These are phyloP conservation scores for Vaucheria bursata DNA, from an alignment of 352 stramenopile species.

Conservation along the genomic window DNA sequence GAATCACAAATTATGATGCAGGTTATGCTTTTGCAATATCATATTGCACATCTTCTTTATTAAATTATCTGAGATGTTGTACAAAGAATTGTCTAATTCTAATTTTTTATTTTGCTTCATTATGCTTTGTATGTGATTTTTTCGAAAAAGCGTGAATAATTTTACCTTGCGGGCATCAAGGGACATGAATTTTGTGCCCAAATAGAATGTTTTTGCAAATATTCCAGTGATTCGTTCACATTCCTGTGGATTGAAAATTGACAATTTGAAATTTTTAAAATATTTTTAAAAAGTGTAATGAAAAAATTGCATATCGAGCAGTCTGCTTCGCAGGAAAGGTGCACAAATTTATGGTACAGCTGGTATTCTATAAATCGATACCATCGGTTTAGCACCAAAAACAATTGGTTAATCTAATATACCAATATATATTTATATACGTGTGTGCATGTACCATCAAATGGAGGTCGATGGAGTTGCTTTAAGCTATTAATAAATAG, in stretches of 20 bases:
- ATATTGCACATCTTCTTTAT: too few relatives aligned
- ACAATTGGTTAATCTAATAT: not conserved
- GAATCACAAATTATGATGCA: too few relatives aligned
- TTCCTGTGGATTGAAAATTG: constrained; percentile 52
- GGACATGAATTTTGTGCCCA: constrained; percentile 64
- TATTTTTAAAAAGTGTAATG: not conserved
- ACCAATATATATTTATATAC: too few relatives aligned
- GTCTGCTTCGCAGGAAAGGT: not conserved
- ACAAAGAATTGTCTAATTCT: too few relatives aligned
- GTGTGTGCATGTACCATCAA: too few relatives aligned
- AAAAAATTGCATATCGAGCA: not conserved
- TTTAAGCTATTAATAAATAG: too few relatives aligned
- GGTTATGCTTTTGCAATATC: too few relatives aligned
- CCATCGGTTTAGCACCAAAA: not conserved
- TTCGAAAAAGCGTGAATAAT: too few relatives aligned
- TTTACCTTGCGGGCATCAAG: constrained; percentile 46
- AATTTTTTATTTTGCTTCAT: too few relatives aligned
- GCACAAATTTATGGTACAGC: not conserved
- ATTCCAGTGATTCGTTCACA: constrained; percentile 68
- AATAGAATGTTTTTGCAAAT: constrained; percentile 76
- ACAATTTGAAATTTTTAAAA: not conserved
- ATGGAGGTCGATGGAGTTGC: too few relatives aligned
- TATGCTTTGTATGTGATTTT: too few relatives aligned
- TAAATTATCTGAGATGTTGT: too few relatives aligned
- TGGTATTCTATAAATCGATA: not conserved